phyloP scores from a whole-genome alignment of 2,329 filamentous ascomycete species.

The Penicillium sp. region DNA sequence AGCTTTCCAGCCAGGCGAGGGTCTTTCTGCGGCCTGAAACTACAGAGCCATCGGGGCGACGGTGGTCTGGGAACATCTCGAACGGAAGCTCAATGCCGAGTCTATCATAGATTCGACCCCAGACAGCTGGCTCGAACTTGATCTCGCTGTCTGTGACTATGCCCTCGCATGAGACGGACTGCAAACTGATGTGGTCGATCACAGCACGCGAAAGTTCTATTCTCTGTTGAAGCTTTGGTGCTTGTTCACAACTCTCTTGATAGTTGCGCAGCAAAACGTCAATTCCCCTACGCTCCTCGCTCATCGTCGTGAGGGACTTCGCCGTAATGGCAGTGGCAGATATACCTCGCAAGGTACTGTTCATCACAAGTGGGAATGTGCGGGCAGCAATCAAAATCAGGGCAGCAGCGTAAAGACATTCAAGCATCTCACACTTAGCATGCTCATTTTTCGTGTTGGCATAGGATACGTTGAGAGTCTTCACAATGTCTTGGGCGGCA shows the following conservation, averaged over 20 bases:
- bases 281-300: no score
- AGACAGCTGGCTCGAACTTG: not conserved
- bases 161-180: no score
- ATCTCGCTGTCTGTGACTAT: no score
- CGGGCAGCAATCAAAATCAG: not conserved
- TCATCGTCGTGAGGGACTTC: no score
- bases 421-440: not conserved
- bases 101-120: not conserved
- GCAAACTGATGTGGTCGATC: rapidly evolving
- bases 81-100: not conserved
- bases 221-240: not conserved
- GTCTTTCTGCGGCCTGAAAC: not conserved
- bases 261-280: not conserved
- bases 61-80: not conserved
- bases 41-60: no score
- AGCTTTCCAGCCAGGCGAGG: not conserved
- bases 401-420: not conserved
- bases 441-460: not conserved
- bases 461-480: not conserved
- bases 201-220: not conserved
- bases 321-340: no score
- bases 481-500: not conserved
- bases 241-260: not conserved
- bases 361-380: no score
- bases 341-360: no score